These are phyloP conservation scores for Telfairia occidentalis DNA, from an alignment of 331 rosid species.

Conservation along the genomic window DNA sequence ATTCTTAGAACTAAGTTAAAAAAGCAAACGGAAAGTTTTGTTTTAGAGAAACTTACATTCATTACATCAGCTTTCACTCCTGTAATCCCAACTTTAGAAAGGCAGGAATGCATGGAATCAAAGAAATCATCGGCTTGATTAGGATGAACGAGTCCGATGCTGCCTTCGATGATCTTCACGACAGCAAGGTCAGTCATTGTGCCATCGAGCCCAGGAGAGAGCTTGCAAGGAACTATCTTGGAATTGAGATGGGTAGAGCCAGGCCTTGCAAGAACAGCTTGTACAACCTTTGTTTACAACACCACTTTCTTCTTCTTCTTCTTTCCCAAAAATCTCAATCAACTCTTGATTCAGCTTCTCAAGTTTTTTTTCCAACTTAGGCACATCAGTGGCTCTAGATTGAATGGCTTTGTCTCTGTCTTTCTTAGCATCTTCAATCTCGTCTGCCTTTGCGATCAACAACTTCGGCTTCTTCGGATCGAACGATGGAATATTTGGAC, in stretches of 20 bases:
- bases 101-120: constrained; percentile 71
- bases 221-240: constrained; percentile 42
- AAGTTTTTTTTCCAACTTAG: constrained; percentile 29
- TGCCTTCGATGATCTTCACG: constrained; percentile 47
- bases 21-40: background rate
- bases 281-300: constrained; percentile 11
- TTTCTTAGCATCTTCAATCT: constrained; percentile 42
- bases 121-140: constrained; percentile 49
- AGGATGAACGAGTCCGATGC: constrained; percentile 74
- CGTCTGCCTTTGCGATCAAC: constrained; percentile 45
- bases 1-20: background rate
- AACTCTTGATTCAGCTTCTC: constrained; percentile 37
- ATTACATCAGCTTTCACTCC: constrained; percentile 86
- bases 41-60: constrained; percentile 37
- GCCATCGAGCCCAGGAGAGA: constrained; percentile 61
- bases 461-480: constrained; percentile 43
- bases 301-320: constrained; percentile 7
- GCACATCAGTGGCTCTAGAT: constrained; percentile 22
- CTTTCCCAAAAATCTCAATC: constrained; percentile 37
- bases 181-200: constrained; percentile 76
- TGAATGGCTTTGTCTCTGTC: constrained; percentile 21
- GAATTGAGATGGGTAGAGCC: constrained; percentile 48
- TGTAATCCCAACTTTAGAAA: constrained; percentile 54
- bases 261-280: constrained; percentile 26
- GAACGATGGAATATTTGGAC: constrained; percentile 42